A percentile compares a stretch with the other conserved stretches of the same genome.
These are phyloP conservation scores for Dendrobium nobile DNA, from an alignment of 106 monocot species.

Conservation along the genomic window DNA sequence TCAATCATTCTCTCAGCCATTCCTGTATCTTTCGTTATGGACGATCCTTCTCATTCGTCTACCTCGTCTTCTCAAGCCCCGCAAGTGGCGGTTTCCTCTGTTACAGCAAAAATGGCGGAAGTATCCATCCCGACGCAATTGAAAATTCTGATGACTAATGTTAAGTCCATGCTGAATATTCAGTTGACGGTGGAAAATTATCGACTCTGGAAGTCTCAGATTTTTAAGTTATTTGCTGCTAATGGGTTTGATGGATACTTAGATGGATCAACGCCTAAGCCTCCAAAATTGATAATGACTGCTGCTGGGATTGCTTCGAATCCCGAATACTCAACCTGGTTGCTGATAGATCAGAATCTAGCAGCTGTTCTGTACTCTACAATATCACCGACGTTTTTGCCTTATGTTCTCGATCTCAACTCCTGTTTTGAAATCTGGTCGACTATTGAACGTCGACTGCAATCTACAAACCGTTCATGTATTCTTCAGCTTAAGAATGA, in stretches of 20 bases:
- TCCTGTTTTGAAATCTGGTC: background rate
- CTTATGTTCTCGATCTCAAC: no score
- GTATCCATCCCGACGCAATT: no score
- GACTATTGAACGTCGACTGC: background rate
- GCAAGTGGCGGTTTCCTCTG: no score
- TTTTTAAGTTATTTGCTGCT: background rate
- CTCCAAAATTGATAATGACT: background rate
- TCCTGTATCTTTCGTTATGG: no score
- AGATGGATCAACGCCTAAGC: background rate
- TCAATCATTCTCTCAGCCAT: no score
- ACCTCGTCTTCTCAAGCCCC: no score
- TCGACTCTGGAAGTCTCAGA: background rate
- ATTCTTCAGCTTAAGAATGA: background rate
- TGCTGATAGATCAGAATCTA: background rate
- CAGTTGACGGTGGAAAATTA: background rate
- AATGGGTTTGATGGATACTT: background rate
- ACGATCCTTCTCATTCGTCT: no score
- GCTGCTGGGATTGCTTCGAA: background rate
- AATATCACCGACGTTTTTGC: background rate
- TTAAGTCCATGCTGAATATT: no score
- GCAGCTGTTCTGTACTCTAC: background rate
- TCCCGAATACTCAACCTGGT: background rate
- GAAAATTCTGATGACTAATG: no score
- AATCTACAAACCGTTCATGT: background rate
- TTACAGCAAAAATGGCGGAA: no score